These are phyloP conservation scores for Mucuna pruriens DNA, from an alignment of 306 rosid species.

Conservation along the genomic window DNA sequence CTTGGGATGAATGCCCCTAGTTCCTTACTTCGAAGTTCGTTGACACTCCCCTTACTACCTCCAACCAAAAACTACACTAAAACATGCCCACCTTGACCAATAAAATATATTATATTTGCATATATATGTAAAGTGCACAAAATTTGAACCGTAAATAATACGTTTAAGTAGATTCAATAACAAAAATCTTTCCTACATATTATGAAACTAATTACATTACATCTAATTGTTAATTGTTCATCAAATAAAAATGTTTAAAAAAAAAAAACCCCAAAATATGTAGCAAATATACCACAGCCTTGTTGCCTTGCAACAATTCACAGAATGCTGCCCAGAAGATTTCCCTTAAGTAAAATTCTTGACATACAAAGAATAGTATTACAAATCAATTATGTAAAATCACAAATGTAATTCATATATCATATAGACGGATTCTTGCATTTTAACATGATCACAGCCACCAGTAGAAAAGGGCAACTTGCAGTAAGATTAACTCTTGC, in stretches of 20 bases:
- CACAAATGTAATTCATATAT: slow-evolving; percentile 31
- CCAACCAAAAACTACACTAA: not conserved
- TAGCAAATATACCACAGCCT: not conserved
- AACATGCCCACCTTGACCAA: not conserved
- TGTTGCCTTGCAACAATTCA: not conserved
- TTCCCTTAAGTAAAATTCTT: slow-evolving; percentile 29
- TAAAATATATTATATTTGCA: not conserved
- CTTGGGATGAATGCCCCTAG: too few species aligned
- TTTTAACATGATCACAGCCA: slow-evolving; percentile 39
- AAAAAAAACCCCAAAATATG: not conserved
- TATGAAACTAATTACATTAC: slow-evolving; percentile 28
- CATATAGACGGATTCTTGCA: slow-evolving; percentile 23
- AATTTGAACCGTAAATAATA: not conserved
- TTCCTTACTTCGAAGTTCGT: too few species aligned
- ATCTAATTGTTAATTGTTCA: not conserved
- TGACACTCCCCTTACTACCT: not conserved
- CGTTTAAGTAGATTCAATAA: not conserved
- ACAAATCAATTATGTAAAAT: slow-evolving; percentile 44
- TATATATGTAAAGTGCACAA: not conserved
- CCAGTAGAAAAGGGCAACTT: slow-evolving; percentile 24
- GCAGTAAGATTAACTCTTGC: not conserved
- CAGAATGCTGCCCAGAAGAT: slow-evolving; percentile 36
- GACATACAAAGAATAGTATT: slow-evolving; percentile 43
- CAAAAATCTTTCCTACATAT: not conserved
- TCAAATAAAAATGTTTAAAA: not conserved